Evolutionary conservation across 1,139 yeast genomes (phyloP).

Genomic region (Candida sp.): DNA sequence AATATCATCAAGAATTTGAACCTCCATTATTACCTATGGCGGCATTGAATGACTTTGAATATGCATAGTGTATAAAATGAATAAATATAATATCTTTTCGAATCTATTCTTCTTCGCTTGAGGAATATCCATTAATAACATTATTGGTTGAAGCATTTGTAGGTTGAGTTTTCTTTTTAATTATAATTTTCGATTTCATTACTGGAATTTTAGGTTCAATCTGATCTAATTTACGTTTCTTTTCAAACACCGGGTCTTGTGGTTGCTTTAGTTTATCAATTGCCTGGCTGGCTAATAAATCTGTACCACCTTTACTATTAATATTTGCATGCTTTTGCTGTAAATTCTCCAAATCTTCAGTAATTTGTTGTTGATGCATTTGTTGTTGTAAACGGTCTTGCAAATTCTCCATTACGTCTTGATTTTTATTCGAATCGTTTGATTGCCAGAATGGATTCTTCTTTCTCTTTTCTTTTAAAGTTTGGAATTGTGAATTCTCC

Average conservation of each 20-base stretch:
- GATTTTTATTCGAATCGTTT: slow-evolving; percentile 28
- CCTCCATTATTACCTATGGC: slow-evolving; percentile 30
- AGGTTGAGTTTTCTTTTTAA: slow-evolving; percentile 6
- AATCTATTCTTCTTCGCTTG: slow-evolving; percentile 14
- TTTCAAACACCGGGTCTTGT: not conserved
- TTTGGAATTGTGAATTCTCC: slow-evolving; percentile 44
- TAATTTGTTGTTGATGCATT: slow-evolving; percentile 65
- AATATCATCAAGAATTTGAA: slow-evolving; percentile 30
- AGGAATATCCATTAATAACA: slow-evolving; percentile 12
- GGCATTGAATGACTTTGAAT: slow-evolving; percentile 35
- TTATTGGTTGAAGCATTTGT: not conserved
- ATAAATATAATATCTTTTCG: too few species aligned
- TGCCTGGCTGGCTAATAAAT: slow-evolving; percentile 30
- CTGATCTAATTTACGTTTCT: slow-evolving; percentile 1
- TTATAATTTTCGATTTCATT: slow-evolving; percentile 6
- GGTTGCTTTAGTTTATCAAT: slow-evolving; percentile 20
- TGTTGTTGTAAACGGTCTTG: slow-evolving; percentile 66
- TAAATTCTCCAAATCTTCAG: slow-evolving; percentile 60
- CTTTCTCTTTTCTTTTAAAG: slow-evolving; percentile 38
- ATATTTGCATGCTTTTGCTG: slow-evolving; percentile 37
- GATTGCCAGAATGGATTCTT: slow-evolving; percentile 43
- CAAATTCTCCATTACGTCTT: slow-evolving; percentile 58
- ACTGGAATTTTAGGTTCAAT: not conserved
- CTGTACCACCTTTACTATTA: slow-evolving; percentile 28
- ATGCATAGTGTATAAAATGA: not conserved